Percentiles rank a stretch among this genome's conserved stretches.
phyloP scores from a whole-genome alignment of 129 eudicot species.

The Arctium lappa region DNA sequence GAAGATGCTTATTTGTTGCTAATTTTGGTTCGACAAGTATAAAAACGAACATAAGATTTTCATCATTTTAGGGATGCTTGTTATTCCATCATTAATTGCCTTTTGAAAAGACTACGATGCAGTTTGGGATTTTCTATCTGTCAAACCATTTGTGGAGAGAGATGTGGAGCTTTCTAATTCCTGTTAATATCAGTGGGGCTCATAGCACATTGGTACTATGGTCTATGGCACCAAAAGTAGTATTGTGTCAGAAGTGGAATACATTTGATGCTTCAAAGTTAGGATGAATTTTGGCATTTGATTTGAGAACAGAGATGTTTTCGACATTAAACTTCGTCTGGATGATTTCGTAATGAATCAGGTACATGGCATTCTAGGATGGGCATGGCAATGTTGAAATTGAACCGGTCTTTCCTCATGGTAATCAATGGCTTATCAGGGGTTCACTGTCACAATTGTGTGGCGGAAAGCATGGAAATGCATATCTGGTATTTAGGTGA shows the following conservation, averaged over 20 bases:
- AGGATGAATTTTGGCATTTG: constrained; percentile 8
- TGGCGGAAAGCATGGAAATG: too few species aligned
- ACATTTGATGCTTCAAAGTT: background rate
- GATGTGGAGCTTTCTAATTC: background rate
- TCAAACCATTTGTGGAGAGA: constrained; percentile 4
- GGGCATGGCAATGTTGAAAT: background rate
- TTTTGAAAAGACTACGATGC: background rate
- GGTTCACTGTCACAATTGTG: background rate
- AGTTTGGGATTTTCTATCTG: background rate
- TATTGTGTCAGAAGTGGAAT: constrained; percentile 11
- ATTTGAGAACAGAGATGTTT: constrained; percentile 14
- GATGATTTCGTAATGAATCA: background rate
- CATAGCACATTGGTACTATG: background rate
- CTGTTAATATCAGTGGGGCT: background rate
- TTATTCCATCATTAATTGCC: background rate
- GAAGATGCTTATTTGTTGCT: background rate
- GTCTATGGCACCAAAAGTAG: background rate
- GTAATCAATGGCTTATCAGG: constrained; percentile 1
- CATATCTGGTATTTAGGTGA: too few species aligned
- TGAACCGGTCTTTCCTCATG: background rate
- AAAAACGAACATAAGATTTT: constrained; percentile 7
- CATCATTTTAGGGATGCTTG: background rate
- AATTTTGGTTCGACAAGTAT: background rate
- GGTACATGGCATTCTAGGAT: background rate
- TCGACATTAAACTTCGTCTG: background rate